phyloP scores from a whole-genome alignment of 352 stramenopile genomes.

The Globisporangium sylvaticum region DNA sequence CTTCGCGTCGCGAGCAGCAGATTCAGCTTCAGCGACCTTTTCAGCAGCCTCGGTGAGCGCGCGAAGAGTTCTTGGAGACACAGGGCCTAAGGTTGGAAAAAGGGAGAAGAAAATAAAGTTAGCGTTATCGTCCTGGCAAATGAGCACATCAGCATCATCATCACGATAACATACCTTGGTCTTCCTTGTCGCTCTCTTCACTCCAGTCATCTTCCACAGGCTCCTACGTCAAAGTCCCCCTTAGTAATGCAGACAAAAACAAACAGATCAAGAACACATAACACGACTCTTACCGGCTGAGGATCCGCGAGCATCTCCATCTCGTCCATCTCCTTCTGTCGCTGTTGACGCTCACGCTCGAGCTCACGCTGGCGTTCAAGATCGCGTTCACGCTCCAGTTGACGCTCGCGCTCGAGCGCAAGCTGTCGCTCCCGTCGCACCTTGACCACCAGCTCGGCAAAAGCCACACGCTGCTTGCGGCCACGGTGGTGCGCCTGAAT shows the following conservation, averaged over 20 bases:
- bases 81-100: slow-evolving; percentile 18
- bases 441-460: slow-evolving; percentile 39
- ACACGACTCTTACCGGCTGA: slow-evolving; percentile 45
- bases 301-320: slow-evolving; percentile 39
- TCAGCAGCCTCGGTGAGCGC: slow-evolving; percentile 63
- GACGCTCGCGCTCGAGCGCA: slow-evolving; percentile 36
- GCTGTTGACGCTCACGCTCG: slow-evolving; percentile 26
- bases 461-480: slow-evolving; percentile 58
- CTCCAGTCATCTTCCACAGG: slow-evolving; percentile 82
- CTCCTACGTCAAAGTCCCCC: slow-evolving; percentile 67
- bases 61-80: slow-evolving; percentile 59
- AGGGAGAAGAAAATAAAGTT: background rate
- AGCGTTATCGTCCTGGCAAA: background rate
- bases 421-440: slow-evolving; percentile 35
- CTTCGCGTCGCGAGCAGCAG: slow-evolving; percentile 69
- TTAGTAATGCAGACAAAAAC: slow-evolving; percentile 28
- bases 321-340: slow-evolving; percentile 30
- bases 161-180: slow-evolving; percentile 12
- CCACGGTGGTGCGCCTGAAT: slow-evolving; percentile 52
- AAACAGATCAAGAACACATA: background rate
- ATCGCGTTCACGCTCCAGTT: slow-evolving; percentile 32
- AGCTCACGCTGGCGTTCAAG: slow-evolving; percentile 27
- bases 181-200: slow-evolving; percentile 65
- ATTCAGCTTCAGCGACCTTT: slow-evolving; percentile 73
- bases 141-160: background rate